phyloP scores from a whole-genome alignment of 805 yeast species.

The Candida endomychidarum region DNA sequence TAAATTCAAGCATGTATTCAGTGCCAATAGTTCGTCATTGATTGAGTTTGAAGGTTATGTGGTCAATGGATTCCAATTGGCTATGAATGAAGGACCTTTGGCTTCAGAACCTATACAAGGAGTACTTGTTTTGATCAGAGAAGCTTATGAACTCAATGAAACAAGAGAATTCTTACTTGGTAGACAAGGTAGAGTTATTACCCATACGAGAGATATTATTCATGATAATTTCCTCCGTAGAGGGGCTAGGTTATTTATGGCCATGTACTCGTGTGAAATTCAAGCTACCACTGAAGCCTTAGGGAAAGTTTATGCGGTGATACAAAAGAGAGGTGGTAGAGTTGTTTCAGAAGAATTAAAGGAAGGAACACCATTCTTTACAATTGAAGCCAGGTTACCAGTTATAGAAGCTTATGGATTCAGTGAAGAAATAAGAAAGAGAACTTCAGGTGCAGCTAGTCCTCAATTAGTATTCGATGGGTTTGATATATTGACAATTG shows the following conservation, averaged over 20 bases:
- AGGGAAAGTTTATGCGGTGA: conserved; percentile 93
- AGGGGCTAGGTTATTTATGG: conserved; percentile 89
- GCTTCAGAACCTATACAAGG: conserved; percentile 89
- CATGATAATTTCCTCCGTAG: conserved; percentile 70
- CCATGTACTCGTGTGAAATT: conserved; percentile 91
- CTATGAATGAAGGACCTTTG: conserved; percentile 82
- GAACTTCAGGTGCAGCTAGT: conserved; percentile 94
- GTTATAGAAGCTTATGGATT: conserved; percentile 97
- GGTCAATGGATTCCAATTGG: conserved; percentile 80
- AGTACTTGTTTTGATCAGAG: conserved; percentile 49
- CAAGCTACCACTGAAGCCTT: conserved; percentile 93
- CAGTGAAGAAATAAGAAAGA: conserved; percentile 89
- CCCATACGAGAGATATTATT: conserved; percentile 70
- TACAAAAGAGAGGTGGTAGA: conserved; percentile 82
- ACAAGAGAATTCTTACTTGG: conserved; percentile 38
- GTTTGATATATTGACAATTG: conserved; percentile 79
- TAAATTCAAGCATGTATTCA: conserved; percentile 32
- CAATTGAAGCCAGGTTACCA: conserved; percentile 80
- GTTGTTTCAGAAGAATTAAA: conserved; percentile 92
- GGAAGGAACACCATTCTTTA: conserved; percentile 97
- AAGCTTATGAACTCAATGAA: conserved; percentile 20
- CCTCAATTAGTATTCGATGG: conserved; percentile 94
- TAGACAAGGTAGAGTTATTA: conserved; percentile 69
- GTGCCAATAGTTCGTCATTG: conserved; percentile 13
- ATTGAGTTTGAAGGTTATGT: conserved; percentile 58